These are phyloP conservation scores for Ustilago vetiveriae DNA, from an alignment of 1,284 basidiomycete species.

Conservation along the genomic window DNA sequence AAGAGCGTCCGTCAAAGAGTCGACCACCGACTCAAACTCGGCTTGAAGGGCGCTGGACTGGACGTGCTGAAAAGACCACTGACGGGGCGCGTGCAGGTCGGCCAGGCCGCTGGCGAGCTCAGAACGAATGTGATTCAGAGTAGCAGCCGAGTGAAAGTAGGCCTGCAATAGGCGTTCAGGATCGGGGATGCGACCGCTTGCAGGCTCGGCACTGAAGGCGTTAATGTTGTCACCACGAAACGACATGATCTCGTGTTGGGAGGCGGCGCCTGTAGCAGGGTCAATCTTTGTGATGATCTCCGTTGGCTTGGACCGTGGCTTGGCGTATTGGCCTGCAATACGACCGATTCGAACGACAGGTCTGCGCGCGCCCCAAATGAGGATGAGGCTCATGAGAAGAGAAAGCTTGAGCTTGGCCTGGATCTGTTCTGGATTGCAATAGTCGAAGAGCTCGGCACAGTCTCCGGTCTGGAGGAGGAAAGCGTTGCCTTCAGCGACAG, in stretches of 20 bases:
- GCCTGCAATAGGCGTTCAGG: constrained; percentile 85
- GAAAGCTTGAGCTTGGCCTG: constrained; percentile 92
- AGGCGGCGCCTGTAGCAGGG: constrained; percentile 37
- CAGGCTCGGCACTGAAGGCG: constrained; percentile 73
- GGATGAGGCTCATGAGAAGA: constrained; percentile 91
- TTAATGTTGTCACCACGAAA: constrained; percentile 98
- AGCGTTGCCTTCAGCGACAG: constrained; percentile 70
- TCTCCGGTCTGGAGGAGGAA: constrained; percentile 97
- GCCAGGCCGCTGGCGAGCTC: constrained; percentile 91
- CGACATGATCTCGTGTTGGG: constrained; percentile 71
- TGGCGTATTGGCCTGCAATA: constrained; percentile 80
- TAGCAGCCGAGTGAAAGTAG: constrained; percentile 94
- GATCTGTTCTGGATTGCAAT: constrained; percentile 83
- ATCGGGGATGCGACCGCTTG: constrained; percentile 80
- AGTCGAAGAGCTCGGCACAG: constrained; percentile 77
- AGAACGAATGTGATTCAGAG: constrained; percentile 89
- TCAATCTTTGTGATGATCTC: constrained; percentile 72
- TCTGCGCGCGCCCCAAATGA: constrained; percentile 86
- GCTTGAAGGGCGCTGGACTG: constrained; percentile 78
- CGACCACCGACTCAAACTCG: constrained; percentile 86
- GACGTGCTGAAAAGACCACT: constrained; percentile 93
- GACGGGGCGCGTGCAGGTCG: constrained; percentile 81
- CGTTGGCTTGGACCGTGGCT: constrained; percentile 86
- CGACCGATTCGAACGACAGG: constrained; percentile 62
- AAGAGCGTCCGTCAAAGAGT: constrained; percentile 85